These are phyloP conservation scores for Globisporangium mamillatum DNA, from an alignment of 352 stramenopile genomes.

Conservation along the genomic window DNA sequence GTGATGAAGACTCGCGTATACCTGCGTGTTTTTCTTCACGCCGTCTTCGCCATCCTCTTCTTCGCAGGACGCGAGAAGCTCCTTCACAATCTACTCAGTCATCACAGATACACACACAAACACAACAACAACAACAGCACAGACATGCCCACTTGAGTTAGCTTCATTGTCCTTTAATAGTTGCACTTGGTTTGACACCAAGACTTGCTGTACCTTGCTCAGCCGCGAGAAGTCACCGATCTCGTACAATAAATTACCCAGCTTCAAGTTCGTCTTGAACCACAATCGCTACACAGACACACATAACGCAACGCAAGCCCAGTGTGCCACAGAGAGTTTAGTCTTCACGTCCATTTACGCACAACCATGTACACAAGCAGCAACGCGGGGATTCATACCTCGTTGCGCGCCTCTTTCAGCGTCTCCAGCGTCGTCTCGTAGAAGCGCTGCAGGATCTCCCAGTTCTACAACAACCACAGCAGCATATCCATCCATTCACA, in stretches of 20 bases:
- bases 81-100: constrained; percentile 61
- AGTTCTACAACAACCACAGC: constrained; percentile 37
- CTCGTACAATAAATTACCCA: constrained; percentile 92
- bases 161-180: neutral
- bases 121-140: neutral
- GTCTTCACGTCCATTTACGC: neutral
- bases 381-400: constrained; percentile 25
- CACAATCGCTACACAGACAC: constrained; percentile 68
- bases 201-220: constrained; percentile 44
- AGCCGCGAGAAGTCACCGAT: constrained; percentile 69
- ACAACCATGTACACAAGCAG: neutral
- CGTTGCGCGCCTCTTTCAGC: constrained; percentile 79
- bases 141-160: neutral
- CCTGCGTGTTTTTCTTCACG: constrained; percentile 80
- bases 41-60: constrained; percentile 84
- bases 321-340: neutral
- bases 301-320: neutral
- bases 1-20: constrained; percentile 6
- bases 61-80: constrained; percentile 84
- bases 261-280: constrained; percentile 96
- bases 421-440: constrained; percentile 86
- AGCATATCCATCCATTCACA: neutral
- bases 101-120: neutral
- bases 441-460: constrained; percentile 81
- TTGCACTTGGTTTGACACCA: neutral